A percentile compares a stretch with the other conserved stretches of the same genome.
Conservation (phyloP, 371 early-diverging fungal species). For the Mortierella sp. region DNA sequence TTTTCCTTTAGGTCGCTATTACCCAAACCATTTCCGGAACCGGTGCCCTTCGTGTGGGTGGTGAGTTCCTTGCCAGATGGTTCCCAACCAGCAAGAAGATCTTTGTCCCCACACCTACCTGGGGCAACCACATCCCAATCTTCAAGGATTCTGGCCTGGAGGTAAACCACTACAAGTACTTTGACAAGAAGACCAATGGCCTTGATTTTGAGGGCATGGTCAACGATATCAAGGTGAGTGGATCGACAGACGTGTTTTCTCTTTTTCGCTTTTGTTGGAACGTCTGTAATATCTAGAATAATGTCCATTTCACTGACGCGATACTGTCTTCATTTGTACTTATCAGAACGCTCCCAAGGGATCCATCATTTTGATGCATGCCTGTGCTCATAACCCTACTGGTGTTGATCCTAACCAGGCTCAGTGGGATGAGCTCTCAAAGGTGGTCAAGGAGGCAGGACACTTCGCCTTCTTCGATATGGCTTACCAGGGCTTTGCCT, state of each 20-base stretch:
- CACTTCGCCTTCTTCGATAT: slow-evolving; percentile 98
- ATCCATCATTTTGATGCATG: slow-evolving; percentile 94
- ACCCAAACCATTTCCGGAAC: slow-evolving; percentile 98
- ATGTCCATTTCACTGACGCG: neutral
- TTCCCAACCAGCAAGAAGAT: slow-evolving; percentile 90
- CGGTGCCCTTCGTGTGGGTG: slow-evolving; percentile 96
- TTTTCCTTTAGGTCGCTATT: slow-evolving; percentile 73
- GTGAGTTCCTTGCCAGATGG: slow-evolving; percentile 88
- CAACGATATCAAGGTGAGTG: slow-evolving; percentile 81
- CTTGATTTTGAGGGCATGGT: slow-evolving; percentile 94
- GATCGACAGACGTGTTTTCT: neutral
- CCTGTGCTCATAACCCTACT: slow-evolving; percentile 99
- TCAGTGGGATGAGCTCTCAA: slow-evolving; percentile 93
- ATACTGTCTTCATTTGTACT: neutral
- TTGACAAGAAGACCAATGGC: slow-evolving; percentile 93
- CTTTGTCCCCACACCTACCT: slow-evolving; percentile 94
- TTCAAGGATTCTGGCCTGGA: slow-evolving; percentile 92
- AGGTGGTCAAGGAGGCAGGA: slow-evolving; percentile 81
- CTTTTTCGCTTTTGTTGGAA: too few species aligned
- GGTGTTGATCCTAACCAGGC: slow-evolving; percentile 96
- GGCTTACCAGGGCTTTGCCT: slow-evolving; percentile 99
- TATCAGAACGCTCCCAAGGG: slow-evolving; percentile 82
- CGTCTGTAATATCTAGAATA: neutral
- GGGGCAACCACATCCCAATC: slow-evolving; percentile 98
- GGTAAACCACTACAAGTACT: slow-evolving; percentile 93